Evolutionary conservation across 1,284 basidiomycete genomes (phyloP), one percentile per base, ranked within the genome.

Genomic region (Cutaneotrichosporon daszewskae): DNA sequence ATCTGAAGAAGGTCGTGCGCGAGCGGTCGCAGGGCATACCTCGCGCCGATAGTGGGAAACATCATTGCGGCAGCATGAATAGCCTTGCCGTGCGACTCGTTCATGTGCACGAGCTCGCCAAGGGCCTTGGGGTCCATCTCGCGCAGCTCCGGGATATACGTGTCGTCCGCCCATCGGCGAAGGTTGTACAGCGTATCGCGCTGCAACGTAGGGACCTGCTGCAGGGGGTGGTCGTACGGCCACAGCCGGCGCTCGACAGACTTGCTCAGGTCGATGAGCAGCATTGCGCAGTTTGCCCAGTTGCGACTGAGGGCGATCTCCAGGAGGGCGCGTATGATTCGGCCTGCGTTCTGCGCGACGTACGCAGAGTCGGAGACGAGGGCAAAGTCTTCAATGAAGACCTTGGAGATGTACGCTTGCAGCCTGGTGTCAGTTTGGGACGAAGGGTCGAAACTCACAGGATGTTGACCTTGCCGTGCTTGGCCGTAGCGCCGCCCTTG

Each of bases 281-380:
- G 83, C 1, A 79, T 75, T 7, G 87, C 81, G 20, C 83, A 83
- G 52, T 79, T 83, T 0, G 91, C 90, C 87, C 87, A 96, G 64
- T 90, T 89, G 53, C 81, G 80, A 63, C 87, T 89, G 55, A 98
- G 79, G 0, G 87, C 87, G 32, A 98, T 95, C 67, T 99, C 95
- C 14, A 97, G 78, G 7, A 99, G 75, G 14, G 94, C 88, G 17
- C 95, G 83, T 45, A 91, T 80, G 58, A 99, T 96, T 53, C 95
- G 86, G 7, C 87, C 91, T 7, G 86, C 88, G 60, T 98, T 99
- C 68, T 80, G 88, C 23, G 87, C 86, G 29, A 83, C 87, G 62
- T 96, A 99, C 4, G 84, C 89, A 57, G 83, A 85, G 66, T 99
- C 95, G 0, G 94, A 98, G 2, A 98, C 85, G 40, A 99, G 76